These are phyloP conservation scores for Vigna hirtella DNA, from an alignment of 306 rosid species.

Conservation along the genomic window DNA sequence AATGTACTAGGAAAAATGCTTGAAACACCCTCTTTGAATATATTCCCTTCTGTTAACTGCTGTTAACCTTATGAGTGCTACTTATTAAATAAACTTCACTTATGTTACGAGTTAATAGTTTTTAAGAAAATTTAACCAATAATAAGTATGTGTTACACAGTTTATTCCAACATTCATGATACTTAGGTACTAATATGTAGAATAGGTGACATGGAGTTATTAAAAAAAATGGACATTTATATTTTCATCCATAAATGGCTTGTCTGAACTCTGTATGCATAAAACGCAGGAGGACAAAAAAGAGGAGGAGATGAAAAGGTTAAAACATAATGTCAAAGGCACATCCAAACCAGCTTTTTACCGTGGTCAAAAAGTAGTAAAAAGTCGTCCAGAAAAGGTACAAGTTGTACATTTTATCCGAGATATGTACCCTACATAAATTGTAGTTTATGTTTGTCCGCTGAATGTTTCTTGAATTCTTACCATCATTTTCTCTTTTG, in stretches of 20 bases:
- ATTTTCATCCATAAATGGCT: slow-evolving; percentile 11
- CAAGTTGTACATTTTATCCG: neutral
- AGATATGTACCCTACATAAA: slow-evolving; percentile 11
- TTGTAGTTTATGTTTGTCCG: neutral
- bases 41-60: neutral
- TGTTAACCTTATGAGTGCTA: neutral
- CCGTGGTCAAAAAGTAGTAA: slow-evolving; percentile 55
- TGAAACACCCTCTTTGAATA: neutral
- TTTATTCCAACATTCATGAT: neutral
- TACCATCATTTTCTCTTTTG: neutral
- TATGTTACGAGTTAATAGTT: neutral
- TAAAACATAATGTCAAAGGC: slow-evolving; percentile 62
- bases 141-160: neutral
- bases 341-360: slow-evolving; percentile 59
- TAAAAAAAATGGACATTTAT: neutral
- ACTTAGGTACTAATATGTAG: neutral
- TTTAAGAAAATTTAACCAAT: neutral
- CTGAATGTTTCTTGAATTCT: neutral
- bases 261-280: slow-evolving; percentile 40
- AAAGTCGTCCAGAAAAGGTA: slow-evolving; percentile 66
- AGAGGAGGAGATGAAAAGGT: slow-evolving; percentile 58
- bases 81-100: neutral
- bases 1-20: neutral
- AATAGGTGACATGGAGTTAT: neutral
- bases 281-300: slow-evolving; percentile 63